Base-by-base conservation (phyloP, 2,329 filamentous ascomycete species). In the Sporothrix euskadiensis region DNA sequence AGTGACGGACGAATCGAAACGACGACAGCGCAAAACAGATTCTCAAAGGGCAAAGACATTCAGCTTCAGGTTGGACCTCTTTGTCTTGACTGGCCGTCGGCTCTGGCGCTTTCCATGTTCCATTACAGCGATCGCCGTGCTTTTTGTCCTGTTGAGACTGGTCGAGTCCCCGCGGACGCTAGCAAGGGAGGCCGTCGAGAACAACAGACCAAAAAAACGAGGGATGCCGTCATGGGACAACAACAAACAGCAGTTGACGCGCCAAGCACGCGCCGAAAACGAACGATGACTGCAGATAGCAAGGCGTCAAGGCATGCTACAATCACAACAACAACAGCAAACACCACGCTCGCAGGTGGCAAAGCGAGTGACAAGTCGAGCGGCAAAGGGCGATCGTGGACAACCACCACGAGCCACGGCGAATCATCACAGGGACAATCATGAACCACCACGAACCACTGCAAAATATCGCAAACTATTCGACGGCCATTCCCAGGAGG, bases 71-170 rank as follows among this genome's bases (percentile, higher is more conserved):
- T 30, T 44, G 61, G 10, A 8, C 12, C n/a, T 47, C 26, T 19
- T 14, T 39, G 39, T 47, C n/a, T 65, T 7, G 5, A 22, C 22
- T 54, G 22, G 22, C n/a, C 39, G 26, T 22, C n/a, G n/a, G 39
- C n/a, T 47, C 10, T 4, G 10, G 35, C 19, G 32, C 12, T 26
- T 65, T 16, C 59, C 35, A n/a, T 65, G 39, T 65, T 65, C 39
- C 39, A 65, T 65, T n/a, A n/a, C n/a, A 47, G 61, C 61, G 61
- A 65, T 44, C 61, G 39, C 5, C 61, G 39, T 44, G n/a, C 32
- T 10, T 26, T 39, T 44, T n/a, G 16, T n/a, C 14, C 22, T 56
- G 8, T 56, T 5, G 22, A 30, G 22, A 9, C 22, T 26, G 44
- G 44, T 16, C 19, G 14, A 16, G 52, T 26, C 10, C 4, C 56